These are phyloP conservation scores for Gamsiella multidivaricata DNA, from an alignment of 192 early-diverging fungal species.

Conservation along the genomic window DNA sequence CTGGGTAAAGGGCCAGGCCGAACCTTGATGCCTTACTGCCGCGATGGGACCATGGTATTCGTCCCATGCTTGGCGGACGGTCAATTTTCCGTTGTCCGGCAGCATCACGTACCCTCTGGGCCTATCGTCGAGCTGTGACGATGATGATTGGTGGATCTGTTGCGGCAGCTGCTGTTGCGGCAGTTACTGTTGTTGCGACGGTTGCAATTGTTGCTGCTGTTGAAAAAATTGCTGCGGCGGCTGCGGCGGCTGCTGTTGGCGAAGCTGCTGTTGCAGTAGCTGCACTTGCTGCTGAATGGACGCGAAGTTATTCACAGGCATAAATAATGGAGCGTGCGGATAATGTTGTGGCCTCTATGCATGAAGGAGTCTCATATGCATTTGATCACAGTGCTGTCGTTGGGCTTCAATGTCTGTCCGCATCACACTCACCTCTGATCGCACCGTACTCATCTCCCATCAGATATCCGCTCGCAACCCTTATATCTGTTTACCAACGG, in stretches of 20 bases:
- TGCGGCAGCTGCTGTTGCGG: background rate
- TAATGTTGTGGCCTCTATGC: background rate
- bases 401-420: background rate
- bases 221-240: background rate
- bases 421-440: background rate
- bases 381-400: too few relatives aligned
- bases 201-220: background rate
- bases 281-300: background rate
- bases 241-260: background rate
- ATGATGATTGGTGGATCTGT: background rate
- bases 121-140: background rate
- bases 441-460: background rate
- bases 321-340: background rate
- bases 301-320: too few relatives aligned
- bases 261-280: background rate
- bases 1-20: background rate
- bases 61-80: slow-evolving; percentile 6
- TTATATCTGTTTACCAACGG: background rate
- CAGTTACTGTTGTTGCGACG: background rate
- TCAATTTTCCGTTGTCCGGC: background rate
- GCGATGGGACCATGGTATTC: background rate
- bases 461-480: background rate
- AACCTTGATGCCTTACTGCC: background rate
- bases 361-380: background rate
- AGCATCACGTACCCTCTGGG: background rate